phyloP scores from a whole-genome alignment of 1,284 basidiomycete species.

The Irpex rosettiformis region DNA sequence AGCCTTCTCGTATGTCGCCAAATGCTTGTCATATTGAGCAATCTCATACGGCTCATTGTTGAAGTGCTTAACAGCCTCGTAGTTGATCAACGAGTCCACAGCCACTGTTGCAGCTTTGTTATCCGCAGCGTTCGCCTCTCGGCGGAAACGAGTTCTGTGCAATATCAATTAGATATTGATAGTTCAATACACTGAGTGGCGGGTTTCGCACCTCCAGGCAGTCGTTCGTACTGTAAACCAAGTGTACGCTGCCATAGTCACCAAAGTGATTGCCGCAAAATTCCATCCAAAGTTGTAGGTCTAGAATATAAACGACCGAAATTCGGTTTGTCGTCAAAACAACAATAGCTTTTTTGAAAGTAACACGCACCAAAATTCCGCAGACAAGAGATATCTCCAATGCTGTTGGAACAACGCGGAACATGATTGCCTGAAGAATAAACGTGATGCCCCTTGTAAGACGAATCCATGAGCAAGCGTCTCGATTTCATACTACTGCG shows the following conservation, averaged over 20 bases:
- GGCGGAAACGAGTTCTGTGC: slow-evolving; percentile 84
- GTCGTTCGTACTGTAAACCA: slow-evolving; percentile 98
- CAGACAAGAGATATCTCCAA: slow-evolving; percentile 96
- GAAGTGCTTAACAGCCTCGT: slow-evolving; percentile 98
- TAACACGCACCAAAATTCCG: slow-evolving; percentile 77
- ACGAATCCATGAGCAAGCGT: slow-evolving; percentile 3
- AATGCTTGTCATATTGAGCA: slow-evolving; percentile 87
- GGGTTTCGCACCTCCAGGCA: slow-evolving; percentile 72
- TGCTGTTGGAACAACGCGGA: slow-evolving; percentile 94
- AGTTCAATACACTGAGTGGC: not conserved
- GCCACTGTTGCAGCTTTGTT: slow-evolving; percentile 94
- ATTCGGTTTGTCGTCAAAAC: not conserved
- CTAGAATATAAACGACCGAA: slow-evolving; percentile 34
- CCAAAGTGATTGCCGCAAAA: slow-evolving; percentile 88
- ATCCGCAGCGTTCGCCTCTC: slow-evolving; percentile 94
- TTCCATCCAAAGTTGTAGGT: slow-evolving; percentile 97
- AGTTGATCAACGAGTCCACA: slow-evolving; percentile 96
- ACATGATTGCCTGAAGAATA: slow-evolving; percentile 89
- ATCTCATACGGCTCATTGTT: slow-evolving; percentile 96
- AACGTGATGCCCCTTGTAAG: slow-evolving; percentile 88
- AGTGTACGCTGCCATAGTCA: slow-evolving; percentile 88
- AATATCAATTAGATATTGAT: not conserved
- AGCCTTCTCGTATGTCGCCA: slow-evolving; percentile 86
- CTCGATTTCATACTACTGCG: not conserved
- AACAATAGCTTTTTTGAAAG: not conserved